Base-by-base conservation (phyloP, 1,284 basidiomycete species). In the Fomitopsis schrenkii region DNA sequence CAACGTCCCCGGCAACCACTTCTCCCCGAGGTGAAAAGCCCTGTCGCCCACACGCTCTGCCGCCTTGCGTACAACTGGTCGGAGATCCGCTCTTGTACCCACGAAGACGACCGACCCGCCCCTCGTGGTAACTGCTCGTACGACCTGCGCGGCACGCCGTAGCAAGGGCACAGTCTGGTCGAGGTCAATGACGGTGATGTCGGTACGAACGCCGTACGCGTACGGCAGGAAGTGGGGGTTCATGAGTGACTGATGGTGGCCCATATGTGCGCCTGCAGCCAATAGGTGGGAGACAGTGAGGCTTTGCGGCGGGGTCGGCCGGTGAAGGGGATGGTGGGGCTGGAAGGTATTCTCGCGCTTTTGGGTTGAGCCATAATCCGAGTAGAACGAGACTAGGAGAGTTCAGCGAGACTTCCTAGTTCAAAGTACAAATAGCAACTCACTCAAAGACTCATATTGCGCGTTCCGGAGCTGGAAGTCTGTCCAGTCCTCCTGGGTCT, bases 1-100 rank as follows among this genome's bases (percentile, higher is more conserved):
- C 67, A 99, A 81, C 26, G 93, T 94, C 42, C 97, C 97, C 1
- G 96, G 93, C 60, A 96, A 80, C 97, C 97, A 99, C 64, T 91
- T 86, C 62, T 94, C 90, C 17, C 87, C 89, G 48, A 98, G 88
- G 63, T 93, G 87, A 75, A 85, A 98, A 0, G 91, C 95, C 68
- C 87, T 86, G 5, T 73, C 63, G 36, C 87, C 94, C 64, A 98
- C 74, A 36, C 94, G 86, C 67, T 88, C 85, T 7, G 92, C 90
- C 7, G 96, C 94, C 67, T 89, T 88, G 67, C 87, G 82, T 14
- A 97, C 90, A 17, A 91, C 80, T 28, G 86, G 81, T 65, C 88
- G 84, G 59, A 95, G 82, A 70, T 93, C 91, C 22, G 89, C 79
- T 50, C 92, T 86, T 3, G 93, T 95, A 60, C 96, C 96, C 54